These are phyloP conservation scores for Cyberlindnera meyerae DNA, from an alignment of 805 yeast species.

Conservation along the genomic window DNA sequence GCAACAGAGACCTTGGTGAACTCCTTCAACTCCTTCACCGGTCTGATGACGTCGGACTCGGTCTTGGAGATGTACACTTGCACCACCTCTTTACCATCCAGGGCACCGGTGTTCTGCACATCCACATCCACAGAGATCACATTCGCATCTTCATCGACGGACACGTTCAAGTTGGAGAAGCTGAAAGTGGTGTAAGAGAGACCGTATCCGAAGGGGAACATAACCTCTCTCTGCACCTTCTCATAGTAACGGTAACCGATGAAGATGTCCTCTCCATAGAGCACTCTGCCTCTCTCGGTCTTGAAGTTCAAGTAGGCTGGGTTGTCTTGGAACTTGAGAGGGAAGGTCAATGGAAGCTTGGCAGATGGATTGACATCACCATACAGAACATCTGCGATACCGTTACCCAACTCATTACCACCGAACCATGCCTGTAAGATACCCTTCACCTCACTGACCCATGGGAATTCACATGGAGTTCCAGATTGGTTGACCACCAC, in stretches of 20 bases:
- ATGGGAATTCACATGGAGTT: conserved; percentile 56
- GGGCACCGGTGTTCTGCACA: conserved; percentile 44
- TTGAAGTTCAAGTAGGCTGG: conserved; percentile 51
- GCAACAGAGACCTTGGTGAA: conserved; percentile 44
- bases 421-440: conserved; percentile 56
- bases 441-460: conserved; percentile 40
- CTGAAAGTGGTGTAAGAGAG: conserved; percentile 53
- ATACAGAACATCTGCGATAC: conserved; percentile 55
- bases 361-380: conserved; percentile 55
- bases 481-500: conserved; percentile 57
- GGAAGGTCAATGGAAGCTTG: conserved; percentile 52
- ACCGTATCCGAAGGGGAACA: conserved; percentile 61
- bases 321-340: conserved; percentile 44
- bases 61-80: conserved; percentile 46
- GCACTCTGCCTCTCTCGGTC: conserved; percentile 46
- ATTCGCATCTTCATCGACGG: conserved; percentile 25
- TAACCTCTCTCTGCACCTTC: conserved; percentile 39
- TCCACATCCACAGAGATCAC: conserved; percentile 30
- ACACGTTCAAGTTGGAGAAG: conserved; percentile 33
- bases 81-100: conserved; percentile 49
- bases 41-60: conserved; percentile 38
- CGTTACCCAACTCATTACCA: conserved; percentile 55
- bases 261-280: conserved; percentile 62
- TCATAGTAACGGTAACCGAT: conserved; percentile 62
- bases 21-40: conserved; percentile 56